Evolutionary conservation across 805 yeast genomes (phyloP).

Genomic region (Cyberlindnera meyerae): DNA sequence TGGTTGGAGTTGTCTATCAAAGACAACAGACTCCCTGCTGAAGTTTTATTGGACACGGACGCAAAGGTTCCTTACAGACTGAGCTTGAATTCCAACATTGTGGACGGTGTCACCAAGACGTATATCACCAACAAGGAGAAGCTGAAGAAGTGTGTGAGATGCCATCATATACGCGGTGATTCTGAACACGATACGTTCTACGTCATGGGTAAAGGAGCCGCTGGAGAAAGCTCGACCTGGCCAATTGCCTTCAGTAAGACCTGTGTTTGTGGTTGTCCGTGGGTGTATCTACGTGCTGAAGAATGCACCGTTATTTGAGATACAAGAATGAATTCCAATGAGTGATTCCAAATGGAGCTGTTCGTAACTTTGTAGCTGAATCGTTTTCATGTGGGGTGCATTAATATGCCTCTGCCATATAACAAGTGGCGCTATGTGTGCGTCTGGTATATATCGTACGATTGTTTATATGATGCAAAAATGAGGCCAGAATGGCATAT

Average conservation of each 20-base stretch:
- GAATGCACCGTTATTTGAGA: conserved; percentile 9
- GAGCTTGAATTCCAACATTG: conserved; percentile 27
- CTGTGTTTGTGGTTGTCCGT: conserved; percentile 75
- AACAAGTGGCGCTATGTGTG: too few relatives aligned
- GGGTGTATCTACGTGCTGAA: conserved; percentile 43
- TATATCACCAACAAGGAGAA: conserved; percentile 22
- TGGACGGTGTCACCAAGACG: conserved; percentile 29
- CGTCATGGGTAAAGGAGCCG: conserved; percentile 12
- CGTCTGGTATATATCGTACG: too few relatives aligned
- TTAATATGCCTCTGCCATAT: too few relatives aligned
- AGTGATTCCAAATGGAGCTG: too few relatives aligned
- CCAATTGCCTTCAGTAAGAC: conserved; percentile 64
- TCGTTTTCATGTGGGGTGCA: background rate
- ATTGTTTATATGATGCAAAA: background rate
- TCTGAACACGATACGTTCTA: conserved; percentile 27
- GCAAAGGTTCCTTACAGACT: conserved; percentile 31
- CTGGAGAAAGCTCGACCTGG: conserved; percentile 37
- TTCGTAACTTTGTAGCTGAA: background rate
- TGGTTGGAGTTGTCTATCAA: conserved; percentile 50
- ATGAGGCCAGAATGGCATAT: background rate
- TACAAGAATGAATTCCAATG: too few relatives aligned
- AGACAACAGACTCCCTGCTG: conserved; percentile 25
- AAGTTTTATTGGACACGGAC: conserved; percentile 31
- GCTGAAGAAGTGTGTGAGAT: conserved; percentile 46
- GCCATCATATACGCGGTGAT: conserved; percentile 43